Base-by-base conservation (phyloP, 768 basidiomycete genomes). In the Tulasnella sp. region DNA sequence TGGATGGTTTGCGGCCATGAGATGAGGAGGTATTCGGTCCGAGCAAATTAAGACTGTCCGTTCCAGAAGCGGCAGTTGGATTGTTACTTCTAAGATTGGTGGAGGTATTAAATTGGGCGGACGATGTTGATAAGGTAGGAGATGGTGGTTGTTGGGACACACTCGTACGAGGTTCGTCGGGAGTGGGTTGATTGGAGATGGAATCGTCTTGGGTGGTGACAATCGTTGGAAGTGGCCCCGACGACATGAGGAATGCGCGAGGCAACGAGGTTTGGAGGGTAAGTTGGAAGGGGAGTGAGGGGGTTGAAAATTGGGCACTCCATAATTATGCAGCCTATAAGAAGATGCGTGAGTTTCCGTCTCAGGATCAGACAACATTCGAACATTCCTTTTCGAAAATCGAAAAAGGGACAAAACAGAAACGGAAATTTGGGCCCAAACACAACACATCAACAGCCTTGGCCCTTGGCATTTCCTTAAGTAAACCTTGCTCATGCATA, bases 121-220 rank as follows among this genome's bases (percentile, higher is more conserved):
- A 56, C 28, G 33, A 28, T 24, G 70, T 74, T 0, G 86, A 84
- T 8, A 84, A 70, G 0, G 85, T 86, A 1, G 85, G 86, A 0
- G 85, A 88, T 0, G 85, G 83, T 63, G 7, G 54, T 52, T 5
- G 4, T 5, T 48, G 32, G 45, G 37, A 34, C 12, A 47, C 31
- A 33, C 31, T 51, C 15, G 49, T 28, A 43, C 24, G 29, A 7
- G 24, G 20, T 9, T 27, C 15, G 20, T 37, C 22, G 3, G 37
- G 35, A n/a, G 37, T 39, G 27, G 41, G 40, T 9, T 22, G 37
- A 19, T 34, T 27, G 22, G 6, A 25, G 1, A 15, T 28, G 13
- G 49, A 40, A 2, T 27, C 49, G 49, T 51, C 49, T 19, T 42
- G 49, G 2, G 49, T 51, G 3, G 49, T 33, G 33, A 47, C 44